Evolutionary conservation across 2,329 filamentous ascomycete genomes (phyloP), one percentile per base, ranked within the genome.

Genomic region (Colletotrichum spaethianum): DNA sequence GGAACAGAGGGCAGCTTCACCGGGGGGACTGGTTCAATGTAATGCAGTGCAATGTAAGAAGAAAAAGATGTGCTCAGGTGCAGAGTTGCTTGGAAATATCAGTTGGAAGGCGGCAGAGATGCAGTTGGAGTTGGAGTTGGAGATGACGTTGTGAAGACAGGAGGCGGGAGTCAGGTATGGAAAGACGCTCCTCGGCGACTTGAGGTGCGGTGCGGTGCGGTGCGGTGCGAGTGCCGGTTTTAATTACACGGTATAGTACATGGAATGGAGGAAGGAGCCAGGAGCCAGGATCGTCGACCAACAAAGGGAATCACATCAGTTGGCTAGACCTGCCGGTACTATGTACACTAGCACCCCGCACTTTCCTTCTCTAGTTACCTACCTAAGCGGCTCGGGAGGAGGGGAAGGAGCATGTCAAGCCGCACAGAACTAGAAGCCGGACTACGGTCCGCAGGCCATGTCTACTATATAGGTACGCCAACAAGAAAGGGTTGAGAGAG

Each of bases 291-390:
- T n/a, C 3, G 28, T 16, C 18, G 20, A 11, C n/a, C 26, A 38
- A 38, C n/a, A n/a, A 40, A 46, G 52, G 23, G 28, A 23, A n/a
- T n/a, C n/a, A n/a, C 28, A 12, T 26, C 48, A 52, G 63, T 23
- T 52, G 44, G 36, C 61, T 55, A 20, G 28, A 33, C 14, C 36
- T 20, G n/a, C n/a, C n/a, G n/a, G n/a, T n/a, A n/a, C n/a, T n/a
- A n/a, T n/a, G n/a, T n/a, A 36, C 36, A 42, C 28, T 38, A 20
- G 14, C 18, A 70, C 67, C 62, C 67, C 67, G 67, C 67, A 70
- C 52, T 36, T 42, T 53, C 59, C 33, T 57, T n/a, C n/a, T n/a
- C n/a, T n/a, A n/a, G n/a, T n/a, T n/a, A n/a, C n/a, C n/a, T n/a
- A n/a, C n/a, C 50, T 18, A 9, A 28, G 12, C 23, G 31, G 16